Evolutionary conservation across 129 eudicot genomes (phyloP).

Genomic region (Smallanthus sonchifolius): DNA sequence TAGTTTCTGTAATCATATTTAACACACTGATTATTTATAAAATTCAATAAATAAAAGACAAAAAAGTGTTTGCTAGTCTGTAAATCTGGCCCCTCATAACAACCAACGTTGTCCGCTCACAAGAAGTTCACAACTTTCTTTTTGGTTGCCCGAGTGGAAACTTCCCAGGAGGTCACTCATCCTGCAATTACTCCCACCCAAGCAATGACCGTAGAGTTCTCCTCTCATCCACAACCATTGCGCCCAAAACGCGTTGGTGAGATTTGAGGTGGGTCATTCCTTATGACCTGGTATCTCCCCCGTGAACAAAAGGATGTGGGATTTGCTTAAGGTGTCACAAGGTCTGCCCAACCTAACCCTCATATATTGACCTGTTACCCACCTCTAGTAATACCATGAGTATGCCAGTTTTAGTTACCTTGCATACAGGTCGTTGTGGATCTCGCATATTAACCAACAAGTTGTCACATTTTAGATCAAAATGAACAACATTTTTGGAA

Average conservation of each 20-base stretch:
- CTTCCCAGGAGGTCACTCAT: not conserved
- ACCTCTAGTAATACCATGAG: not conserved
- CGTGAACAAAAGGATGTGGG: not conserved
- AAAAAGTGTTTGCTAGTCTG: not conserved
- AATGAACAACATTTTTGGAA: conserved; percentile 85
- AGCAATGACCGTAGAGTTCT: not conserved
- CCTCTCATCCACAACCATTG: not conserved
- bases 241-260: not conserved
- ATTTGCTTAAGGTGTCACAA: too few species aligned
- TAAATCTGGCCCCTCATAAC: not conserved
- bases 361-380: not conserved
- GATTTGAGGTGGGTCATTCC: not conserved
- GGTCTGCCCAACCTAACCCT: not conserved
- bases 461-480: conserved; percentile 93
- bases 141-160: not conserved
- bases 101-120: not conserved
- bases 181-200: not conserved
- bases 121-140: not conserved
- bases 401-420: conserved; percentile 45
- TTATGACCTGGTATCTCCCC: not conserved
- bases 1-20: not conserved
- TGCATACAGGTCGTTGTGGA: conserved; percentile 87
- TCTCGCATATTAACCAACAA: conserved; percentile 76
- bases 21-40: not conserved
- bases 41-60: not conserved